Base-by-base conservation (phyloP, 2,329 filamentous ascomycete species). In the Ophiostoma angusticollis region DNA sequence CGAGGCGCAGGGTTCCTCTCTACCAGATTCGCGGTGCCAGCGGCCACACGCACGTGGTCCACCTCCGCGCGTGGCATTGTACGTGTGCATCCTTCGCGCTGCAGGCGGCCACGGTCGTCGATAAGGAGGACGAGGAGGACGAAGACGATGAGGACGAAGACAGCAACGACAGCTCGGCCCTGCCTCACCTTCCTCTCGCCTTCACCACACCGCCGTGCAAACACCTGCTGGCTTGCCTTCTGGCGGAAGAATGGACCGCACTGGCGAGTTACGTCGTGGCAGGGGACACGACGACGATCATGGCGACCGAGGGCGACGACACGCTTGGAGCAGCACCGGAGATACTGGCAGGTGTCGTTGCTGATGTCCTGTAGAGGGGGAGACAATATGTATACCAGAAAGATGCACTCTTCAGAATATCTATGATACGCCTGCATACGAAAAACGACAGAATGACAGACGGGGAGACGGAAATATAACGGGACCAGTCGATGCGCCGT, bases 81-180 rank as follows among this genome's bases (percentile, higher is more conserved):
- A 84, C 76, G 1, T 98, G 91, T 62, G 80, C 86, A 4, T 78
- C 77, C 1, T 96, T 96, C 57, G 70, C 80, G 0, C 78, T 93
- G 45, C 67, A 31, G n/a, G 22, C 35, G 23, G 35, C 27, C 13
- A 43, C 38, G n/a, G 21, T 37, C 21, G 35, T 5, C 18, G 43
- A 29, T 17, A 44, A 40, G 24, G 31, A 16, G 18, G 36, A 17
- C 22, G 33, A 29, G 11, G 40, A 41, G 11, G 30, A 34, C n/a
- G 42, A 44, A 34, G 32, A 45, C n/a, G 36, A 19, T 30, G 31
- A 13, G 12, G 40, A 44, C 33, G 29, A 47, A 13, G 36, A 16
- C 31, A 29, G 6, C 17, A 18, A n/a, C 39, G 32, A 16, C 21
- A 31, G 18, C 23, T 25, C 5, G 6, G 31, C 18, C 31, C 16